A percentile compares a stretch with the other conserved stretches of the same genome.
These are phyloP conservation scores for Chernovozyma aurita DNA, from an alignment of 1,139 yeast species.

Conservation along the genomic window DNA sequence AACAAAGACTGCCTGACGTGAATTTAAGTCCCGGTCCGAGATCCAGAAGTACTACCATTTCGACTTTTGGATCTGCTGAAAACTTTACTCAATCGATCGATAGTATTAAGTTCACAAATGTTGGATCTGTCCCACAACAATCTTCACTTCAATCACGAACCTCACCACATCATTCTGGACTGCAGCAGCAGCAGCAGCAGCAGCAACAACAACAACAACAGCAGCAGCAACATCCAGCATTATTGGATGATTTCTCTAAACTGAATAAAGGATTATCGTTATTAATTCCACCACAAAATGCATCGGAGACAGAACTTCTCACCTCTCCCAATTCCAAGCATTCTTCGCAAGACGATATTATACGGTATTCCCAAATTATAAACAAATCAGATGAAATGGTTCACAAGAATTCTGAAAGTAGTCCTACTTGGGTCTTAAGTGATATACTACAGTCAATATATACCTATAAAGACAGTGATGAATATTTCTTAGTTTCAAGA, in stretches of 20 bases:
- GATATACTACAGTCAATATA: conserved; percentile 27
- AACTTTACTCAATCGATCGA: conserved; percentile 3
- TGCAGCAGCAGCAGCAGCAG: conserved; percentile 2
- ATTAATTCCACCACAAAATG: neutral
- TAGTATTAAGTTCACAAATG: conserved; percentile 5
- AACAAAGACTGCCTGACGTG: neutral
- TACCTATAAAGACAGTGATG: conserved; percentile 30
- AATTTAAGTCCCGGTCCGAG: conserved; percentile 1
- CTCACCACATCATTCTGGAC: neutral
- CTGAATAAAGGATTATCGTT: neutral
- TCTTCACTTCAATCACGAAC: conserved; percentile 3
- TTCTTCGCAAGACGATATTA: neutral
- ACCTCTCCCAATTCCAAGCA: conserved; percentile 1
- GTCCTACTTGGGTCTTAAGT: conserved; percentile 37
- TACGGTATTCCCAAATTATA: neutral
- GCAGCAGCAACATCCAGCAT: neutral
- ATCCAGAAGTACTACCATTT: conserved; percentile 5
- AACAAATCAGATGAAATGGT: conserved; percentile 3
- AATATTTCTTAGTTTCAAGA: conserved; percentile 47
- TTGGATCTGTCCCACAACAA: conserved; percentile 6
- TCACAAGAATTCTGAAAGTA: conserved; percentile 9
- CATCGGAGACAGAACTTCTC: neutral
- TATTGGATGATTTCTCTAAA: neutral
- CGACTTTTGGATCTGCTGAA: conserved; percentile 3
- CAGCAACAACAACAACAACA: neutral